Evolutionary conservation across 768 basidiomycete genomes (phyloP).

Genomic region (Gloeopeniophorella convolvens): DNA sequence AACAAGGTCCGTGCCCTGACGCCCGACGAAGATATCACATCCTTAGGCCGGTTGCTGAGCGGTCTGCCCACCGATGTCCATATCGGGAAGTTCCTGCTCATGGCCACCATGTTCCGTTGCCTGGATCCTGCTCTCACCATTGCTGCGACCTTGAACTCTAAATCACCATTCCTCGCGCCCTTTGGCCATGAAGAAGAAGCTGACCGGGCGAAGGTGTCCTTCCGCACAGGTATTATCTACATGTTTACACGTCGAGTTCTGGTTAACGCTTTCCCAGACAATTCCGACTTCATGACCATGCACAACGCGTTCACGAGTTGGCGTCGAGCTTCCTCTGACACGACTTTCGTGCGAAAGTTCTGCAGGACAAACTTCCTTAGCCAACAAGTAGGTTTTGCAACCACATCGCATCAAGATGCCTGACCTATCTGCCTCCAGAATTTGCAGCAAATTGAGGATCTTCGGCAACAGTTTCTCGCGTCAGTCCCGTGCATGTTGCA

Average conservation of each 20-base stretch:
- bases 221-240: conserved; percentile 42
- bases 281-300: conserved; percentile 91
- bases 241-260: too few relatives aligned
- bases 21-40: conserved; percentile 81
- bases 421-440: conserved; percentile 43
- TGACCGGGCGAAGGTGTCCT: conserved; percentile 72
- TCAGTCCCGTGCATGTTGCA: conserved; percentile 5
- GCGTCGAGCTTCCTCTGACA: conserved; percentile 67
- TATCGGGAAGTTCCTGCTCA: conserved; percentile 86
- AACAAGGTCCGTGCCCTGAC: conserved; percentile 80
- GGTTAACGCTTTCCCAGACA: conserved; percentile 44
- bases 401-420: background rate
- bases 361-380: conserved; percentile 78
- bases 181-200: conserved; percentile 85
- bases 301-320: conserved; percentile 88
- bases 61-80: conserved; percentile 95
- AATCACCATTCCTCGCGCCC: conserved; percentile 88
- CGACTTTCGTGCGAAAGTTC: conserved; percentile 59
- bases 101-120: conserved; percentile 79
- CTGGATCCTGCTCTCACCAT: conserved; percentile 96
- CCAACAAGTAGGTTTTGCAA: conserved; percentile 50
- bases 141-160: conserved; percentile 85
- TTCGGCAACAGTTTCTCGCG: conserved; percentile 66
- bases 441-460: conserved; percentile 92
- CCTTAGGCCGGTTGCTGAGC: conserved; percentile 85